Conservation (phyloP, 257 asterid genomes). For the Nicotiana knightiana region DNA sequence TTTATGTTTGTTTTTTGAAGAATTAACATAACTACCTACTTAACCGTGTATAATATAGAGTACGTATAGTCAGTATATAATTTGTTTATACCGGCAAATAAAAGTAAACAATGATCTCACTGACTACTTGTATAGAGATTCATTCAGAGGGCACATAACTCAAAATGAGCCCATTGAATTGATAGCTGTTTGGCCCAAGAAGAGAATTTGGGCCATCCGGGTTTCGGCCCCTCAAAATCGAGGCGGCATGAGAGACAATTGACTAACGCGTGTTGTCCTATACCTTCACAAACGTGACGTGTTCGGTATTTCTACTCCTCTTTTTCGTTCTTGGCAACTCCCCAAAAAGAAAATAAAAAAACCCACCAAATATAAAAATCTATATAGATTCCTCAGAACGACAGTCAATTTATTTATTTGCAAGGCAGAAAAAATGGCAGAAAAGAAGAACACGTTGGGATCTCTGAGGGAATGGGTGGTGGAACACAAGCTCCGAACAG, state of each 20-base stretch:
- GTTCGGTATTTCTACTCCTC: neutral
- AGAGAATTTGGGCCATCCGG: neutral
- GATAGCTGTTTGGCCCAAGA: neutral
- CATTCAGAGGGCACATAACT: too few species aligned
- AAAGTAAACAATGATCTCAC: too few species aligned
- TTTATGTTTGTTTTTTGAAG: too few species aligned
- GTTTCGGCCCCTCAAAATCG: neutral
- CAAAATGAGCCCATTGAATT: neutral
- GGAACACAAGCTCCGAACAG: constrained; percentile 77
- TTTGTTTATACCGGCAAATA: too few species aligned
- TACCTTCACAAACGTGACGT: neutral
- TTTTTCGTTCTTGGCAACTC: neutral
- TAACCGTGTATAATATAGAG: too few species aligned
- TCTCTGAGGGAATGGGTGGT: constrained; percentile 73
- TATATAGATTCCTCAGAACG: neutral
- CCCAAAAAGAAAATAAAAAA: neutral
- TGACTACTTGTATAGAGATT: too few species aligned
- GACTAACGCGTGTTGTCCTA: neutral
- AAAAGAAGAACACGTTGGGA: constrained; percentile 41
- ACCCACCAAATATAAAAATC: neutral
- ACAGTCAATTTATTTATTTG: neutral
- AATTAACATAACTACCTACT: too few species aligned
- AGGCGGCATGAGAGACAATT: neutral
- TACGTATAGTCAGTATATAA: too few species aligned
- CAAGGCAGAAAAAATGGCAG: constrained; percentile 34